A percentile compares a stretch with the other conserved stretches of the same genome.
Conservation (phyloP, 345 rosid genomes). For the Brassica juncea region DNA sequence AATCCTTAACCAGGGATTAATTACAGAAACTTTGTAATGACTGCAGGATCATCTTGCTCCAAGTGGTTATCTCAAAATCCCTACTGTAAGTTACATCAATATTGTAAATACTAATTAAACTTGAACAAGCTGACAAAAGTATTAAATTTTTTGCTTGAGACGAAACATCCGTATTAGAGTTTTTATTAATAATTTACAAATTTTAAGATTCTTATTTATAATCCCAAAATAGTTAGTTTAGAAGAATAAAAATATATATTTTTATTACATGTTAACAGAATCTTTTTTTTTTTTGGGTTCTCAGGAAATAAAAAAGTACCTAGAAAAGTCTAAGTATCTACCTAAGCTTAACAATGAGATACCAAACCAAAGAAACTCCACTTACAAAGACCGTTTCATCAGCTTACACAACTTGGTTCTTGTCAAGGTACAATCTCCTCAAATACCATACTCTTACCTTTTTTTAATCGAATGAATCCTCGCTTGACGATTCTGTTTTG, state of each 20-base stretch:
- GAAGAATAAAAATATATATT: background rate
- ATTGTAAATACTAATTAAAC: background rate
- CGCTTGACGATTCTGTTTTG: background rate
- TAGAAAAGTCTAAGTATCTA: constrained; percentile 63
- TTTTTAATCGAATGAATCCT: background rate
- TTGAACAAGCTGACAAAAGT: background rate
- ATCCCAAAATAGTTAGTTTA: background rate
- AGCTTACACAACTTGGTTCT: constrained; percentile 82
- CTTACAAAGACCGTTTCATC: constrained; percentile 66
- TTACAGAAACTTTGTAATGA: background rate
- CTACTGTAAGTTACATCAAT: constrained; percentile 15
- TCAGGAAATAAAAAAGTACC: constrained; percentile 20
- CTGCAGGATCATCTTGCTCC: constrained; percentile 42
- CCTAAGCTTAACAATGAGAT: constrained; percentile 85
- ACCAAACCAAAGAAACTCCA: constrained; percentile 59
- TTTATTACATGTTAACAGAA: background rate
- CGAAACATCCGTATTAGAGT: too few relatives aligned
- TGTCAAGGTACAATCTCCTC: constrained; percentile 57
- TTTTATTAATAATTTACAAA: too few relatives aligned
- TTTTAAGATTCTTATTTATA: background rate
- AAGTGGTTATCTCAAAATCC: constrained; percentile 39
- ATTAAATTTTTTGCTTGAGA: too few relatives aligned
- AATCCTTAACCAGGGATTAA: background rate
- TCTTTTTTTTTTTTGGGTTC: background rate
- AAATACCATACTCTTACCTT: background rate